Evolutionary conservation across 2,329 filamentous ascomycete species (phyloP).

Genomic region (Aspergillus phoenicis): DNA sequence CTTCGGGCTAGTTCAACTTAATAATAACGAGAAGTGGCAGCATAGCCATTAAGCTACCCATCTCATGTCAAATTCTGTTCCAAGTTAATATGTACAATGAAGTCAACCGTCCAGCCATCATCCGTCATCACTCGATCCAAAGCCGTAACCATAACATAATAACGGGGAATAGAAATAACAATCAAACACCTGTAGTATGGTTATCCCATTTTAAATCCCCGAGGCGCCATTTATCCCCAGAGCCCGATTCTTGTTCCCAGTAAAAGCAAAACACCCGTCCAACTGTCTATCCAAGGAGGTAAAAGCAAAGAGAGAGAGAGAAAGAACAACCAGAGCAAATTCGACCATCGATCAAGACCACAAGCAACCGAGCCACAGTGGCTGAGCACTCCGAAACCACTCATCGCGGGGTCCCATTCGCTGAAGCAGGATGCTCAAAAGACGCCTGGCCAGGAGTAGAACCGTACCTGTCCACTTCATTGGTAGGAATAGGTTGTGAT

Average conservation of each 20-base stretch:
- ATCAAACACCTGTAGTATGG: conserved; percentile 30
- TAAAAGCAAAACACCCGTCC: conserved; percentile 31
- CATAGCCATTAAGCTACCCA: conserved; percentile 13
- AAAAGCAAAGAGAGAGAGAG: conserved; percentile 22
- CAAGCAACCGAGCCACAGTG: conserved; percentile 20
- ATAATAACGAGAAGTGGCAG: conserved; percentile 10
- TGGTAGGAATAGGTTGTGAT: conserved; percentile 35
- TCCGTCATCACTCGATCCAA: not conserved
- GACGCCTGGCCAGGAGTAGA: conserved; percentile 28
- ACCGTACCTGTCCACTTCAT: conserved; percentile 38
- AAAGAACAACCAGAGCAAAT: conserved; percentile 3
- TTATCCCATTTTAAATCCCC: conserved; percentile 29
- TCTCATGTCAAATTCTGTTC: conserved; percentile 13
- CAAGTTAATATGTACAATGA: conserved; percentile 32
- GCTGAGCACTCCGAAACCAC: conserved; percentile 14
- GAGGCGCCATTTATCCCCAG: conserved; percentile 31
- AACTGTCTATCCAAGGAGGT: conserved; percentile 36
- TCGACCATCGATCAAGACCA: conserved; percentile 11
- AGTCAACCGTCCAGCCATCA: conserved; percentile 16
- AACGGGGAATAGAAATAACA: conserved; percentile 21
- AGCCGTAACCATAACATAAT: conserved; percentile 20
- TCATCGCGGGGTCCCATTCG: conserved; percentile 38
- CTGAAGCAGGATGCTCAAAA: conserved; percentile 36
- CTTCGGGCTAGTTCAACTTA: too few species aligned
- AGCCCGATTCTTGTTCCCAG: conserved; percentile 26